Base-by-base conservation (phyloP, 2,329 filamentous ascomycete species). In the Ampelomyces quisqualis region DNA sequence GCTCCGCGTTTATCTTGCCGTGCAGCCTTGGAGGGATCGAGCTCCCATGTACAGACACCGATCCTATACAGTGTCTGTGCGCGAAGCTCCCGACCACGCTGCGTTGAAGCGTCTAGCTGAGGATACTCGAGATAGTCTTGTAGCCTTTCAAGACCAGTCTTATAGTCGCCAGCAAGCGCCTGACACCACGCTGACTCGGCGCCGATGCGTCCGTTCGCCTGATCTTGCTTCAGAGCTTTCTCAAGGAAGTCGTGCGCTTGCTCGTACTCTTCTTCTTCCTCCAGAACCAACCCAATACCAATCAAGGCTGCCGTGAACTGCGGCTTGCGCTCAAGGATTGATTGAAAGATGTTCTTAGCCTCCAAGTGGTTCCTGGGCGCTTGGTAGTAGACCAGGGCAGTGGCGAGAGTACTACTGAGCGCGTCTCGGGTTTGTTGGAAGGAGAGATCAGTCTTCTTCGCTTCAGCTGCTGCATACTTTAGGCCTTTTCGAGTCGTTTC, bases 171-270 rank as follows among this genome's bases (percentile, higher is more conserved):
- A 57, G 83, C 86, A 10, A 95, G 77, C 7, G 90, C 88, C 60
- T 86, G 88, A 49, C 93, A 90, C 93, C 93, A 98, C 1, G 90
- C 91, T 13, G 89, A 82, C 68, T 98, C 94, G 11, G 86, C 85
- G 40, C 82, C 84, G 29, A 98, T 85, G 20, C 84, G 85, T 14
- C 90, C 74, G 53, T 96, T 95, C 8, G 74, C 73, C 2, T 77
- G 73, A 59, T 95, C 88, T 17, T 86, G 80, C 49, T 82, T 66
- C 18, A 94, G 67, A 1, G 93, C 93, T 49, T 88, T 80, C 26
- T 78, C 78, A 9, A 98, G 72, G 58, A 95, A 96, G 19, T 85
- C 79, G 26, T 90, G 82, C 0, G 94, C 93, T 57, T 88, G 78
- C 32, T 80, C 76, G 57, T 88, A 96, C 49, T 97, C 86, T 58